These are phyloP conservation scores for Exophiala oligosperma DNA, from an alignment of 2,329 filamentous ascomycete species.

Conservation along the genomic window DNA sequence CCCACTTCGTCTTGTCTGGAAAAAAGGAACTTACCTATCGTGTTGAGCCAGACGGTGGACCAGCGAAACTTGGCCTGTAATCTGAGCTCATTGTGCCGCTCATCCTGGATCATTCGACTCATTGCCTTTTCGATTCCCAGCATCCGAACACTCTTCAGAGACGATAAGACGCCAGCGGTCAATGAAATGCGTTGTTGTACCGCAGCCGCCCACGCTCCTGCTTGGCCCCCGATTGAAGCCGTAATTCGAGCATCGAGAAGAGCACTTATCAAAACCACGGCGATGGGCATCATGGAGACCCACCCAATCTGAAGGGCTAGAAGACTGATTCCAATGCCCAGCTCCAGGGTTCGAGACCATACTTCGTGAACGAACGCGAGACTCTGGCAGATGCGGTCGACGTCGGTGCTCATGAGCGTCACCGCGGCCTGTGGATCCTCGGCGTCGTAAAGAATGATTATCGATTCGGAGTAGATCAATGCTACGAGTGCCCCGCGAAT, in stretches of 20 bases:
- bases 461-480: constrained; percentile 38
- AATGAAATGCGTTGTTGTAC: constrained; percentile 44
- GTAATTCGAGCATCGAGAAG: background rate
- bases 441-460: constrained; percentile 21
- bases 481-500: constrained; percentile 34
- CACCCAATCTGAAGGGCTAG: constrained; percentile 11
- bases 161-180: constrained; percentile 41
- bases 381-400: constrained; percentile 32
- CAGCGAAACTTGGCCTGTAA: background rate
- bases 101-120: background rate
- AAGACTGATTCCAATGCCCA: constrained; percentile 6
- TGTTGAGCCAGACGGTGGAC: constrained; percentile 4
- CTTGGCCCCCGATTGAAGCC: constrained; percentile 17
- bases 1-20: too few relatives aligned
- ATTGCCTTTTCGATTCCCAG: constrained; percentile 36
- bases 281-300: constrained; percentile 10
- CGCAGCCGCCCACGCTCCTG: constrained; percentile 43
- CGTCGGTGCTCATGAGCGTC: constrained; percentile 38
- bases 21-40: background rate
- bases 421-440: constrained; percentile 29
- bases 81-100: constrained; percentile 6
- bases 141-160: constrained; percentile 45
- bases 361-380: constrained; percentile 33
- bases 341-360: constrained; percentile 23
- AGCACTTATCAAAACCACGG: constrained; percentile 2